Percentiles rank a stretch among this genome's conserved stretches.
These are phyloP conservation scores for Henckelia pumila DNA, from an alignment of 257 asterid genomes.

Conservation along the genomic window DNA sequence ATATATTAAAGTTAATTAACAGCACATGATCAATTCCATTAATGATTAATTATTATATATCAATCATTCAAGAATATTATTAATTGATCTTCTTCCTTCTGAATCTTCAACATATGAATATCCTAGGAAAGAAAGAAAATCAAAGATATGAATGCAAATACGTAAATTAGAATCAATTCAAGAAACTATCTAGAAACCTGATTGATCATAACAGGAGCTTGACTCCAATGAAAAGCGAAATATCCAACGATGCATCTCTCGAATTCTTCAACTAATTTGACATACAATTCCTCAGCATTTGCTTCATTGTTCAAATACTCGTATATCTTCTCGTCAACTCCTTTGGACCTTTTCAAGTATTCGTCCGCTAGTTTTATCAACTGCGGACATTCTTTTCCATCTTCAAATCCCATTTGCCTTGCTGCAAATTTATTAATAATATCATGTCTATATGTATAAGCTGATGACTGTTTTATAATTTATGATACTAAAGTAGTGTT, in stretches of 20 bases:
- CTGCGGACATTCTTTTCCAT: slow-evolving; percentile 61
- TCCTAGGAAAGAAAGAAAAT: too few relatives aligned
- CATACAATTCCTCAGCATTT: slow-evolving; percentile 52
- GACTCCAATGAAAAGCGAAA: slow-evolving; percentile 82
- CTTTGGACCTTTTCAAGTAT: slow-evolving; percentile 65
- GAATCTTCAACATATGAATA: too few relatives aligned
- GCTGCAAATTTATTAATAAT: too few relatives aligned
- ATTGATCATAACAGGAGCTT: slow-evolving; percentile 53
- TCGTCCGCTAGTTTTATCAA: slow-evolving; percentile 53
- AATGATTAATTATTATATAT: too few relatives aligned
- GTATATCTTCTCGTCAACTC: slow-evolving; percentile 55
- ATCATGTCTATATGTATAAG: too few relatives aligned
- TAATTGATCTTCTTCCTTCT: background rate
- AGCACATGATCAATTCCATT: too few relatives aligned
- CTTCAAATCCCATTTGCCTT: slow-evolving; percentile 77
- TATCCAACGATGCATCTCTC: slow-evolving; percentile 87
- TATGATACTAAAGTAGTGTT: too few relatives aligned
- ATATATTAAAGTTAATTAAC: background rate
- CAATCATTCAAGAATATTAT: too few relatives aligned
- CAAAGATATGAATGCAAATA: too few relatives aligned
- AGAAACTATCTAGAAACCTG: slow-evolving; percentile 56
- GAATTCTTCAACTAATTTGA: slow-evolving; percentile 69
- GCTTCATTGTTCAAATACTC: slow-evolving; percentile 53
- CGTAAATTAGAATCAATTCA: background rate
- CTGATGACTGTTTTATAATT: too few relatives aligned